Percentiles rank a stretch among this genome's conserved stretches.
Evolutionary conservation across 140 eudicot genomes (phyloP).

Genomic region (Bidens hawaiensis): DNA sequence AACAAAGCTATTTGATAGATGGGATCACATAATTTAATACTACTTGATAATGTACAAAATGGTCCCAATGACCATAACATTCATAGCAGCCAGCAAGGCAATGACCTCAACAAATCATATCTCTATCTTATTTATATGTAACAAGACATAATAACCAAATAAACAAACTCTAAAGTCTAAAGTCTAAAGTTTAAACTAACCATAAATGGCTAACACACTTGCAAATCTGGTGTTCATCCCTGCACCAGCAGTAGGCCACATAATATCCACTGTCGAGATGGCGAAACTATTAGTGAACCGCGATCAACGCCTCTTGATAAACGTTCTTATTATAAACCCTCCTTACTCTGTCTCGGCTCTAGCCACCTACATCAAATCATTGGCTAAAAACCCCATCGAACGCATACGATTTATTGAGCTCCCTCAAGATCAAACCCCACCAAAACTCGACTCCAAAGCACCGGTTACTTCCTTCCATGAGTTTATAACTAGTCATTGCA

Average conservation of each 20-base stretch:
- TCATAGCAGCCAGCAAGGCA: too few relatives aligned
- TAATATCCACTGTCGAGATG: slow-evolving; percentile 23
- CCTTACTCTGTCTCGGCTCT: background rate
- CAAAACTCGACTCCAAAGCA: slow-evolving; percentile 13
- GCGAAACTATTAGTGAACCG: slow-evolving; percentile 28
- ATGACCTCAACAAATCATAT: too few relatives aligned
- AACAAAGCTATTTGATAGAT: too few relatives aligned
- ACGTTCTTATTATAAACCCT: slow-evolving; percentile 17
- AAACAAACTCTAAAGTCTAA: background rate
- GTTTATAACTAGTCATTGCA: slow-evolving; percentile 7
- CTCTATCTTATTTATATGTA: too few relatives aligned
- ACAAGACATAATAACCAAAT: background rate
- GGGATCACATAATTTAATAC: too few relatives aligned
- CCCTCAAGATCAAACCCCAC: slow-evolving; percentile 18
- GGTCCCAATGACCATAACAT: too few relatives aligned
- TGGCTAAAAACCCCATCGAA: slow-evolving; percentile 1
- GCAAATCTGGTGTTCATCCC: slow-evolving; percentile 37
- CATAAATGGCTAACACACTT: slow-evolving; percentile 10
- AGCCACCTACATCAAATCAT: slow-evolving; percentile 19
- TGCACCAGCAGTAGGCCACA: slow-evolving; percentile 39
- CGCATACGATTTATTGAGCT: slow-evolving; percentile 23
- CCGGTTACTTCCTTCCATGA: slow-evolving; percentile 2
- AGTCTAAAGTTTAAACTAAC: background rate
- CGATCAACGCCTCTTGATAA: slow-evolving; percentile 21
- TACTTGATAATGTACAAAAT: too few relatives aligned